phyloP scores from a whole-genome alignment of 2,329 filamentous ascomycete genomes.

The Cordyceps tenuipes region DNA sequence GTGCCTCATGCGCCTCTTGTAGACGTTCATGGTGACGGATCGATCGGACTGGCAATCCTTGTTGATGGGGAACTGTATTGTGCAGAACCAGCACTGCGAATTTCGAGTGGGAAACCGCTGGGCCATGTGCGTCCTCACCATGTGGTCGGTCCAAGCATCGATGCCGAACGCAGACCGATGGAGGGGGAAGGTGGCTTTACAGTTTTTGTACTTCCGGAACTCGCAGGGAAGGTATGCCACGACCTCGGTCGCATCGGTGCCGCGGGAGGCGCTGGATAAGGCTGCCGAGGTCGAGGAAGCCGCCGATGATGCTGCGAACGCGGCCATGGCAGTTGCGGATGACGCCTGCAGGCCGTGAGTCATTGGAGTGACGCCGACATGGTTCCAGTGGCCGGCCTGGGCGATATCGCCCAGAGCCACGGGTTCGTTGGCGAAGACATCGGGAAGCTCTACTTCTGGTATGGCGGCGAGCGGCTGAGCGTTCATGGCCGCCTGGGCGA shows the following conservation, averaged over 20 bases:
- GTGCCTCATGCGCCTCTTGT: conserved; percentile 37
- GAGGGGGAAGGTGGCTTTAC: conserved; percentile 28
- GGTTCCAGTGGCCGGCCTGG: neutral
- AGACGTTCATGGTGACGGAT: neutral
- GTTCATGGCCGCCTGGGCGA: neutral
- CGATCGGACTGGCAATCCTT: conserved; percentile 21
- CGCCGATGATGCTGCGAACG: neutral
- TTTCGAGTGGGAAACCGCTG: conserved; percentile 24
- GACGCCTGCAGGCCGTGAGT: neutral
- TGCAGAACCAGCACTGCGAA: conserved; percentile 44
- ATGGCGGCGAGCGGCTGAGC: neutral
- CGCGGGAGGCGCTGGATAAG: neutral
- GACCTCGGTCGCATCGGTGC: neutral
- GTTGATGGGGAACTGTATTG: conserved; percentile 13
- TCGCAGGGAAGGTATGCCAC: conserved; percentile 34
- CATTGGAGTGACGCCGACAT: neutral
- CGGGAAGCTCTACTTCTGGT: neutral
- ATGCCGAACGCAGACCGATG: conserved; percentile 21
- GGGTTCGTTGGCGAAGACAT: neutral
- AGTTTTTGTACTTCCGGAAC: conserved; percentile 29
- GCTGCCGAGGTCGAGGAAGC: neutral
- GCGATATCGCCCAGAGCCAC: neutral
- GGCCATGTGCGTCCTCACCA: conserved; percentile 27
- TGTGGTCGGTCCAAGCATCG: conserved; percentile 39
- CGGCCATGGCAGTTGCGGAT: neutral